Base-by-base conservation (phyloP, 257 asterid genomes). In the Primulina eburnea region DNA sequence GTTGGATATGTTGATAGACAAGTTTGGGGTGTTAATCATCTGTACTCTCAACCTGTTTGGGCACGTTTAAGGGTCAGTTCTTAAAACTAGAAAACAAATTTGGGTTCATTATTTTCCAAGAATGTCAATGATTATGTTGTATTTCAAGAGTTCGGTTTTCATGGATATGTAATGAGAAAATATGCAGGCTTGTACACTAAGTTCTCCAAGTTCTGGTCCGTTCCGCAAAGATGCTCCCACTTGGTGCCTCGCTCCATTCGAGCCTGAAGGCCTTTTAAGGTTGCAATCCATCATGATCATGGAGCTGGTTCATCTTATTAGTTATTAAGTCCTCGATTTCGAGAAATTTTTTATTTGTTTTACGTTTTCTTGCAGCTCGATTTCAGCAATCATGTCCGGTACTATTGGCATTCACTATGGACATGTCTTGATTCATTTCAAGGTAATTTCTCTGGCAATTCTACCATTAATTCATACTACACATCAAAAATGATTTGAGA, bases 161-260 rank as follows among this genome's bases (percentile, higher is more conserved):
- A 37, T 64, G 10, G 47, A n/a, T 60, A 4, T 55, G 10, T 4
- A 30, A 7, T 28, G 43, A 28, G 58, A 60, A 10, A 7, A 26
- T 66, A 34, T 78, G 73, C 84, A 89, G 96, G 97, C 91, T 57
- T 92, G 97, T 74, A 92, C 98, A 34, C 56, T 75, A 40, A 88
- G 90, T 62, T 85, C 93, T 60, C 97, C 98, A 1, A 71, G 56
- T 69, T 28, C 90, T 50, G 96, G 98, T 61, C 80, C 82, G 0
- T 52, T 86, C 18, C 95, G 96, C 0, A 65, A 47, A 65, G 87
- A 82, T 65, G 96, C 97, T 7, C 95, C 96, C 30, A 79, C 37
- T n/a, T 92, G 98, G 98, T 92, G 98, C 38, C 87, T 40, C 0
- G 92, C 80, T 62, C 96, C 97, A 5, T 92, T 90, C 67, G 98